phyloP scores from a whole-genome alignment of 306 rosid genomes.

The Canavalia ensiformis region DNA sequence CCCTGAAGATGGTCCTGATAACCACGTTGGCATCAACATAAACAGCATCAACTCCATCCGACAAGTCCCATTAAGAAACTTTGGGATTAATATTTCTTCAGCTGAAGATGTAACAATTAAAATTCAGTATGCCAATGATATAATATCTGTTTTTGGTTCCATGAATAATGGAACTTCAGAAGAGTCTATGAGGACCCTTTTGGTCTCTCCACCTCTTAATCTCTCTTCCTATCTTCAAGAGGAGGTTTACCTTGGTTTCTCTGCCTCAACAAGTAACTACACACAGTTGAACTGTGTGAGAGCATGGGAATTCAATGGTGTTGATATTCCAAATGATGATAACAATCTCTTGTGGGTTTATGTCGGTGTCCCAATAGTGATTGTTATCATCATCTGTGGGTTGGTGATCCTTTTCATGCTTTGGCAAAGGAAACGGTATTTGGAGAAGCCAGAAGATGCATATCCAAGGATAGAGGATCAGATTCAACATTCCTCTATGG shows the following conservation, averaged over 20 bases:
- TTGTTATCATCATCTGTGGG: constrained; percentile 36
- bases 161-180: constrained; percentile 5
- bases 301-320: constrained; percentile 65
- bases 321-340: neutral
- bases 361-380: constrained; percentile 45
- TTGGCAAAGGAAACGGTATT: constrained; percentile 31
- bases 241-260: constrained; percentile 69
- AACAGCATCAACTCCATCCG: constrained; percentile 61
- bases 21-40: constrained; percentile 76
- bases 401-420: constrained; percentile 35
- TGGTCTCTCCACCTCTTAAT: constrained; percentile 53
- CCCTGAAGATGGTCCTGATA: constrained; percentile 56
- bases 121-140: constrained; percentile 44
- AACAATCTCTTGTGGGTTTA: constrained; percentile 59
- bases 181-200: constrained; percentile 40
- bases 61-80: constrained; percentile 44
- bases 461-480: constrained; percentile 68
- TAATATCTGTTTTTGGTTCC: constrained; percentile 45
- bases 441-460: constrained; percentile 51
- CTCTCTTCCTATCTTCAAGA: constrained; percentile 46
- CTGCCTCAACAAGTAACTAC: constrained; percentile 69
- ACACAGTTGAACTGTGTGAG: constrained; percentile 65
- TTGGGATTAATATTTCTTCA: constrained; percentile 43
- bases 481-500: constrained; percentile 61
- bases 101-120: constrained; percentile 17